Evolutionary conservation across 1,284 basidiomycete species (phyloP).

Genomic region (Pterula multifida): DNA sequence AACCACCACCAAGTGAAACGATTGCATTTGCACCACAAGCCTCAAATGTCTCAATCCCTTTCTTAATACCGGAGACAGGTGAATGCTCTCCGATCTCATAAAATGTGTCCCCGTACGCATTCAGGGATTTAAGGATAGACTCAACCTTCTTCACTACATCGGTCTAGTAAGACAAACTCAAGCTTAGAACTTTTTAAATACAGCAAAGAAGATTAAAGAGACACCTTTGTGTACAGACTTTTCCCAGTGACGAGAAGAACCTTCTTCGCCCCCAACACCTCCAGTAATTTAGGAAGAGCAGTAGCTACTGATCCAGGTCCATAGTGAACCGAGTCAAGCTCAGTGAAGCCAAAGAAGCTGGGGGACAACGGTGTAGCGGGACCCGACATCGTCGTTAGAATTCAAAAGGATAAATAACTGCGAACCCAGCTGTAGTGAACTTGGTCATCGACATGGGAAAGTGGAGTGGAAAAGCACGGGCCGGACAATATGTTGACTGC

Average conservation of each 20-base stretch:
- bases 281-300: conserved; percentile 50
- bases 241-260: conserved; percentile 63
- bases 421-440: too few species aligned
- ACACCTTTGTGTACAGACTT: conserved; percentile 52
- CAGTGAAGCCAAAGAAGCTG: conserved; percentile 50
- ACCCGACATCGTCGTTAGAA: conserved; percentile 17
- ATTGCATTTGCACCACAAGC: conserved; percentile 51
- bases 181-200: conserved; percentile 5
- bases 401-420: neutral
- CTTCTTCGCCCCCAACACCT: conserved; percentile 41
- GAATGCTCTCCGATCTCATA: conserved; percentile 69
- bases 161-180: conserved; percentile 28
- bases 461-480: neutral
- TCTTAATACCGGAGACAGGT: conserved; percentile 57
- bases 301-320: conserved; percentile 51
- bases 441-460: neutral
- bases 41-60: conserved; percentile 46
- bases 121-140: conserved; percentile 37
- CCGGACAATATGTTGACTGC: neutral
- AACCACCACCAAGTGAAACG: conserved; percentile 69
- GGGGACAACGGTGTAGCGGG: conserved; percentile 14
- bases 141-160: conserved; percentile 52
- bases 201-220: conserved; percentile 4
- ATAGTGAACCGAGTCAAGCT: conserved; percentile 55
- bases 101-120: conserved; percentile 57